These are phyloP conservation scores for Suillus placidus DNA, from an alignment of 768 basidiomycete species.

Conservation along the genomic window DNA sequence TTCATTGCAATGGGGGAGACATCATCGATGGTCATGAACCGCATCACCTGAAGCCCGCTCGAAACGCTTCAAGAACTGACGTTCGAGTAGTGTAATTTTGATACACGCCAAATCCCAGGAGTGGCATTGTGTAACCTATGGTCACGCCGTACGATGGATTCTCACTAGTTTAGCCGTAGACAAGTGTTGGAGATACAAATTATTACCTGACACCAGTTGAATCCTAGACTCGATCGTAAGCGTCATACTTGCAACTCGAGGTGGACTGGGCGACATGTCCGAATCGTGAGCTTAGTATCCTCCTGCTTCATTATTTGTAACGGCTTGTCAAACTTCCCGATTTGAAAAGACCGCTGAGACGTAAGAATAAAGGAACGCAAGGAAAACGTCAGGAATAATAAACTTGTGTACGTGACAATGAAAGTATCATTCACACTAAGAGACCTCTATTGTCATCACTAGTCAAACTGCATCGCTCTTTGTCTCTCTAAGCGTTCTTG, in stretches of 20 bases:
- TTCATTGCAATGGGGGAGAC: not conserved
- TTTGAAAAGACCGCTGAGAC: not conserved
- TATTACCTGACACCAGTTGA: slow-evolving; percentile 39
- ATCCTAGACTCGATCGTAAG: slow-evolving; percentile 36
- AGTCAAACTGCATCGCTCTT: slow-evolving; percentile 36
- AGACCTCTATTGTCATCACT: not conserved
- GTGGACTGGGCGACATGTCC: not conserved
- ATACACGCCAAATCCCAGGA: slow-evolving; percentile 73
- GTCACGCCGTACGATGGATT: slow-evolving; percentile 16
- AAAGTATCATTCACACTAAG: not conserved
- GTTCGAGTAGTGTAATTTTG: slow-evolving; percentile 59
- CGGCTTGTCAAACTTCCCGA: not conserved
- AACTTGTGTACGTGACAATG: not conserved
- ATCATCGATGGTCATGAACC: slow-evolving; percentile 1
- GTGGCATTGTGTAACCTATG: slow-evolving; percentile 58
- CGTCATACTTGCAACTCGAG: slow-evolving; percentile 17
- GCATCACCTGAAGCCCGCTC: slow-evolving; percentile 62
- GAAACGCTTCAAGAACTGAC: slow-evolving; percentile 63
- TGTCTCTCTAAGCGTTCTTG: slow-evolving; percentile 44
- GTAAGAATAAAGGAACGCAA: not conserved
- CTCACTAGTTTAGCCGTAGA: slow-evolving; percentile 11
- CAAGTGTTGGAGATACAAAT: slow-evolving; percentile 13
- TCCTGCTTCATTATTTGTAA: slow-evolving; percentile 3
- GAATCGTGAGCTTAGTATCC: not conserved
- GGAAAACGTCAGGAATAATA: not conserved